These are phyloP conservation scores for Fusarium compactum DNA, from an alignment of 2,329 filamentous ascomycete species.

Conservation along the genomic window DNA sequence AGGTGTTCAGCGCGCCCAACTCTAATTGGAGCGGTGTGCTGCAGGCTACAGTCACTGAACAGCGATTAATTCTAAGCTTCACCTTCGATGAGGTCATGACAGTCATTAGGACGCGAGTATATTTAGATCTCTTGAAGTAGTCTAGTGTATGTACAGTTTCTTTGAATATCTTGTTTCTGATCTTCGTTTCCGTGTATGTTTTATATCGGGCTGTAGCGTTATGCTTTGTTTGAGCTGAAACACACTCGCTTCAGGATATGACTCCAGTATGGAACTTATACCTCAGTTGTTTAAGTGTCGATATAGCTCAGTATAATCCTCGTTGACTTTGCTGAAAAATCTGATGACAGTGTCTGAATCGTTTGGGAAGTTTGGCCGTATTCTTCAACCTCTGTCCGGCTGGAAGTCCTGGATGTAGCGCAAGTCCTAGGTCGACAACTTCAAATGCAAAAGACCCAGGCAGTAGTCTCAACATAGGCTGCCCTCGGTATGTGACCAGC, in stretches of 20 bases:
- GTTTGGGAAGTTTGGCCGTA: neutral
- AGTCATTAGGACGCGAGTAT: conserved; percentile 15
- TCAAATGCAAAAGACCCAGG: neutral
- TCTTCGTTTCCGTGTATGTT: neutral
- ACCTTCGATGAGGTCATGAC: conserved; percentile 44
- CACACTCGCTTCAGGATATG: neutral
- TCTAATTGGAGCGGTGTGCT: conserved; percentile 21
- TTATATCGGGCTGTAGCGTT: conserved; percentile 7
- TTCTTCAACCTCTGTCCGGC: neutral
- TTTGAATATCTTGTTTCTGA: neutral
- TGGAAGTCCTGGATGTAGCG: conserved; percentile 14
- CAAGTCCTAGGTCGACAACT: conserved; percentile 14
- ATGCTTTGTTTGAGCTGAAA: conserved; percentile 19
- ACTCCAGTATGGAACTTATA: neutral
- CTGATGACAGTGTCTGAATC: too few species aligned
- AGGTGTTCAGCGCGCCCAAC: neutral
- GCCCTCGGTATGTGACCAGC: neutral
- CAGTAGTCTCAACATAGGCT: neutral
- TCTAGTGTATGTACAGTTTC: neutral
- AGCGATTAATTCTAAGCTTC: conserved; percentile 20
- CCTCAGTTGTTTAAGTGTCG: neutral
- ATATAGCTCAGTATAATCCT: neutral
- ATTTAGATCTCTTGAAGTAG: conserved; percentile 25
- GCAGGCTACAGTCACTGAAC: neutral
- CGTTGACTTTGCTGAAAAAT: neutral